Evolutionary conservation across 768 basidiomycete species (phyloP), one percentile per base, ranked within the genome.

Genomic region (Cantharellus anzutake): DNA sequence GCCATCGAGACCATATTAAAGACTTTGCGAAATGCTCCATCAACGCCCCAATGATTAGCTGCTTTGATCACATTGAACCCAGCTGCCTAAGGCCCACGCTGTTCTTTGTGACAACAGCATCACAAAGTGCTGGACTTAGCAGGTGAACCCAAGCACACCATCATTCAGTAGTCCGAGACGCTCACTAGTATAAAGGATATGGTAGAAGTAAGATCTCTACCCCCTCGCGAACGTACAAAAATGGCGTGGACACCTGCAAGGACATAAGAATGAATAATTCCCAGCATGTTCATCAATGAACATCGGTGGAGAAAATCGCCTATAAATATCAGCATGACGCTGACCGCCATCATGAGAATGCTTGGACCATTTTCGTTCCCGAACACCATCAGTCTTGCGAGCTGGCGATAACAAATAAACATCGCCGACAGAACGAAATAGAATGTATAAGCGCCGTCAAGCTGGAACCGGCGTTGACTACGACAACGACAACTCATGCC

Each of bases 301-400:
- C 75, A 65, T 94, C 92, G 1, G 92, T 96, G 68, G 97, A 84
- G 70, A 94, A 98, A 0, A 91, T 86, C 3, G 82, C 86, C 20
- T 0, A 79, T 81, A 70, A 97, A 92, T 5, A 91, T 73, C 3
- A 88, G 70, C 11, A 94, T 70, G 59, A 94, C 83, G 14, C 82
- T 84, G 1, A 72, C 69, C 0, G 88, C 89, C 86, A 96, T 93
- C 71, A 92, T 91, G 64, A 84, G 79, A 62, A 89, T 82, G 0
- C 87, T 83, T 0, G 94, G 93, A 0, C 86, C 86, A 52, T 80
- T 83, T 63, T 91, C 83, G 41, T 73, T 79, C 83, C 83, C 90
- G 41, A 69, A 69, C 61, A 97, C 76, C 0, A 69, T 75, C 37
- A 72, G 69, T 64, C 76, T 82, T 53, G 82, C 78, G 0, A 83